A percentile compares a stretch with the other conserved stretches of the same genome.
Conservation (phyloP, 441 rosid genomes). For the Bruguiera hainesii region DNA sequence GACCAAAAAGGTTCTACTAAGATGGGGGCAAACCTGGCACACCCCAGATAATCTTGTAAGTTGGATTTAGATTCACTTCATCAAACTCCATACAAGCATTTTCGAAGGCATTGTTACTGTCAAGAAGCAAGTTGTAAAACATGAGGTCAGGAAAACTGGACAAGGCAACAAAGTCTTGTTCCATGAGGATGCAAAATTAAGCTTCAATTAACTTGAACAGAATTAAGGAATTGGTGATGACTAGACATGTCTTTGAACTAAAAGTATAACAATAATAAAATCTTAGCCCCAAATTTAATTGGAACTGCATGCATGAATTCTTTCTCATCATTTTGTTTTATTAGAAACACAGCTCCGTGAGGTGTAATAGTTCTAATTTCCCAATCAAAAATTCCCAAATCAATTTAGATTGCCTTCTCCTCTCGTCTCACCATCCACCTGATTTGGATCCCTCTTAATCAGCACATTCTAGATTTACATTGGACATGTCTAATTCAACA, state of each 20-base stretch:
- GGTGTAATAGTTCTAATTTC: too few relatives aligned
- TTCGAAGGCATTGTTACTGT: constrained; percentile 74
- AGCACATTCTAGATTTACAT: too few relatives aligned
- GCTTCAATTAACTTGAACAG: not conserved
- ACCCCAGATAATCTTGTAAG: constrained; percentile 70
- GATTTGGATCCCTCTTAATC: too few relatives aligned
- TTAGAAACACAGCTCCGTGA: too few relatives aligned
- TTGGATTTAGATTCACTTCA: constrained; percentile 81
- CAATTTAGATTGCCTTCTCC: too few relatives aligned
- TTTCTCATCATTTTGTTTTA: too few relatives aligned
- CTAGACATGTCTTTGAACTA: not conserved
- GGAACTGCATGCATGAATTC: too few relatives aligned
- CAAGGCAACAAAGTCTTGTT: constrained; percentile 8
- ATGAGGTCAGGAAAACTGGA: constrained; percentile 18
- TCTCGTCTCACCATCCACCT: too few relatives aligned
- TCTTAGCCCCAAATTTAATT: too few relatives aligned
- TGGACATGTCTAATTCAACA: too few relatives aligned
- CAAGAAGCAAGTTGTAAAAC: constrained; percentile 18
- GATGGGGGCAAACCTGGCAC: constrained; percentile 68
- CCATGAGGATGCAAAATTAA: not conserved
- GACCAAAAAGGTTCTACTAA: not conserved
- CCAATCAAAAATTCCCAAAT: too few relatives aligned
- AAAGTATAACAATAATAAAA: too few relatives aligned
- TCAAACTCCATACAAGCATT: constrained; percentile 99
- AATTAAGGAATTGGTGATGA: not conserved